Conservation (phyloP, 345 rosid genomes). For the Arabidopsis arenosa region DNA sequence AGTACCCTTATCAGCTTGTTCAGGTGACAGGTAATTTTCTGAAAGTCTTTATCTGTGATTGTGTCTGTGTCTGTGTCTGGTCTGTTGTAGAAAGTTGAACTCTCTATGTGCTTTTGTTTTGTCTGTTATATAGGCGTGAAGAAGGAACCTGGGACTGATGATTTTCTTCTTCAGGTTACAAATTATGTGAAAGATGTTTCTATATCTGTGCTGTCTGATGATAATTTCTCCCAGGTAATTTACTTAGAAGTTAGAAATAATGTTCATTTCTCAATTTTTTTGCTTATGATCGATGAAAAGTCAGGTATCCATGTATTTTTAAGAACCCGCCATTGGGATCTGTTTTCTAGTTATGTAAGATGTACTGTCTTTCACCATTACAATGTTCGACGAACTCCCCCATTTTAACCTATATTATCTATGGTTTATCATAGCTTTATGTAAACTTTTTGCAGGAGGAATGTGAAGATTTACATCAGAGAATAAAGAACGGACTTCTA, state of each 20-base stretch:
- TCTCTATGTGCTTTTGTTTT: constrained; percentile 37
- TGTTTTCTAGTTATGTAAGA: constrained; percentile 3
- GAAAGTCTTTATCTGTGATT: neutral
- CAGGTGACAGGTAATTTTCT: constrained; percentile 67
- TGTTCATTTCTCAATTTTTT: neutral
- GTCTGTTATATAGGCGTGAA: constrained; percentile 59
- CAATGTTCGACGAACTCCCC: neutral
- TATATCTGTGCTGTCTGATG: constrained; percentile 73
- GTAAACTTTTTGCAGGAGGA: constrained; percentile 67
- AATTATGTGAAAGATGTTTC: constrained; percentile 61
- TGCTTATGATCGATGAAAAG: constrained; percentile 6
- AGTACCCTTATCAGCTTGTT: constrained; percentile 67
- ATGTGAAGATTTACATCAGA: constrained; percentile 70
- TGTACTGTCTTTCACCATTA: neutral
- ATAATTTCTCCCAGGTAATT: constrained; percentile 75
- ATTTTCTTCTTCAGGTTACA: constrained; percentile 67
- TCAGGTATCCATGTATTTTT: constrained; percentile 11
- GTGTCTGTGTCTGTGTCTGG: neutral
- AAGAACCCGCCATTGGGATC: neutral
- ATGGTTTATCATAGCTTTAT: constrained; percentile 29
- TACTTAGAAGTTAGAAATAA: constrained; percentile 5
- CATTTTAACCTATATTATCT: constrained; percentile 1
- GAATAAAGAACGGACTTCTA: constrained; percentile 58
- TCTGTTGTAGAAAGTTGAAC: constrained; percentile 33
- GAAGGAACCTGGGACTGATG: constrained; percentile 51